Evolutionary conservation across 495 filamentous ascomycete species (phyloP), one percentile per base, ranked within the genome.

Genomic region (Aspergillus asperescens): DNA sequence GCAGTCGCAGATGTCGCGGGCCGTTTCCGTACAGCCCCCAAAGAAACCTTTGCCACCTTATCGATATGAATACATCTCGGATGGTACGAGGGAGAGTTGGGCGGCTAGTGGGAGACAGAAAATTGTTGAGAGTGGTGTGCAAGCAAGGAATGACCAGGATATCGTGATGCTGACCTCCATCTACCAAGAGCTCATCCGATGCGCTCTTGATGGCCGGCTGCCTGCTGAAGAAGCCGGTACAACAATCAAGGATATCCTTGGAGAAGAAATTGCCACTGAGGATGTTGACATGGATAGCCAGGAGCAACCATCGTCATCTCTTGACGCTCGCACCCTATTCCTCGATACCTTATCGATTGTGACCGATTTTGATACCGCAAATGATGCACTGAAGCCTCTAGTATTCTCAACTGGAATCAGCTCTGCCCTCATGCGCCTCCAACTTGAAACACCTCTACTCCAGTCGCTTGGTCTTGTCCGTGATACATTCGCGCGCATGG

Each of bases 161-260:
- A 62, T 79, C 18, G 64, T 83, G 28, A 75, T 76, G 49, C 72
- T 96, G 25, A 78, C 82, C 27, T 79, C 77, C 9, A 71, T 96
- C 19, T 91, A 90, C 56, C 89, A 96, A 65, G 94, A 99, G 62
- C 75, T 97, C 20, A 76, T 93, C 18, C 77, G 81, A 38, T 80
- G 88, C 34, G 82, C 81, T 35, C 63, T 90, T 7, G 85, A 90
- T 57, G 78, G 75, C n/a, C 75, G 81, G 41, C 60, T 96, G 19
- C 70, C 77, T 19, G 74, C 87, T 15, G 60, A 65, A 4, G 85
- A 92, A 50, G 84, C 85, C 43, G 90, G 91, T n/a, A 69, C 55
- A 18, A 78, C 82, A 50, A 75, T 96, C 25, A 85, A 81, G 56
- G 82, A 90, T 31, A 88, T 96, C 19, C 66, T 95, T 19, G 83